These are phyloP conservation scores for Volvox africanus DNA, from an alignment of 139 green algal species.

Conservation along the genomic window DNA sequence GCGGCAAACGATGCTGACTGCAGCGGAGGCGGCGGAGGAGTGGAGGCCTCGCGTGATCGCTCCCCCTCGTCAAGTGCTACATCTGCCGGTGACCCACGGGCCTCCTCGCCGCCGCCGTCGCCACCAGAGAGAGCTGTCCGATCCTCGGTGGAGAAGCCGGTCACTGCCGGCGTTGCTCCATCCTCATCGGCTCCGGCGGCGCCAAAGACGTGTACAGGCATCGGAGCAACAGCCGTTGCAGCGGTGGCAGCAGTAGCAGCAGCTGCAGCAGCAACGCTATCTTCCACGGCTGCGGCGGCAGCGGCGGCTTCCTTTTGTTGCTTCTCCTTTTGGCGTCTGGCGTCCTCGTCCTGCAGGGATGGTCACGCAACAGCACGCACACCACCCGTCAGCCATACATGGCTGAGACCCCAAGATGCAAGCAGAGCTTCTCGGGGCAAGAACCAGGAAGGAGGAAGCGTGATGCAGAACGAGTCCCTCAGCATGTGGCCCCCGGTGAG, in stretches of 20 bases:
- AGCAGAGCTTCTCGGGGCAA: too few species aligned
- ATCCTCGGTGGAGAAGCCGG: not conserved
- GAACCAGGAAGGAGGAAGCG: too few species aligned
- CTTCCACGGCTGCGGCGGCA: not conserved
- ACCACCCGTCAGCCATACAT: too few species aligned
- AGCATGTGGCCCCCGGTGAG: too few species aligned
- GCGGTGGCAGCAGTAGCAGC: not conserved
- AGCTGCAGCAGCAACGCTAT: not conserved
- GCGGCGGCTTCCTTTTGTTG: not conserved
- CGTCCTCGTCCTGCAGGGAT: slow-evolving; percentile 33
- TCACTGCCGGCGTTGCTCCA: not conserved
- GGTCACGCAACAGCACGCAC: too few species aligned
- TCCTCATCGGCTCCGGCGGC: not conserved
- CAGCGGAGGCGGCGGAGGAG: not conserved
- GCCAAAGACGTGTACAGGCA: not conserved
- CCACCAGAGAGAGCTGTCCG: not conserved
- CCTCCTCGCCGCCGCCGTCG: not conserved
- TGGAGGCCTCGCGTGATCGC: slow-evolving; percentile 12
- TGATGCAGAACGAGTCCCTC: too few species aligned
- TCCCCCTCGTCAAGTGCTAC: not conserved
- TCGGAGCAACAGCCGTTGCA: not conserved
- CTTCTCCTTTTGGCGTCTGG: slow-evolving; percentile 29
- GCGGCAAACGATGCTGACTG: not conserved
- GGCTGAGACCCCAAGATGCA: too few species aligned
- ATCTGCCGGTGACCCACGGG: not conserved